Evolutionary conservation across 2,329 filamentous ascomycete species (phyloP), one percentile per base, ranked within the genome.

Genomic region (Penicillium sp.): DNA sequence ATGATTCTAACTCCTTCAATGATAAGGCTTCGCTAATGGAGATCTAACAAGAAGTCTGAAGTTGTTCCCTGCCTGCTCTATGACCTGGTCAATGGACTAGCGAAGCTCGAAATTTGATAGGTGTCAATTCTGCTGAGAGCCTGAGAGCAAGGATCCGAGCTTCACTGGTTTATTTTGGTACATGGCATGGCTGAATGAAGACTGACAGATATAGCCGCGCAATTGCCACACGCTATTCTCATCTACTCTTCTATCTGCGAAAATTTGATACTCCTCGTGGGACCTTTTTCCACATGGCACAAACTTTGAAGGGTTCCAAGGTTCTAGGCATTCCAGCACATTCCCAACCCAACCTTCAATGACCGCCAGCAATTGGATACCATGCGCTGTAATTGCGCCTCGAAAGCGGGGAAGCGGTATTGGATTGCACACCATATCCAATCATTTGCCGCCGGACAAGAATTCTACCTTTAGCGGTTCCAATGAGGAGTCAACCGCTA

Each of bases 281-380:
- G 20, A 26, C 26, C 28, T 18, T 27, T 24, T 34, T 20, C 43
- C 43, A 45, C 43, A 45, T 45, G 43, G 43, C 43, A 27, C 24
- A 23, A 36, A 27, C 20, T 16, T 22, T 35, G 16, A 14, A 26
- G 24, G 24, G 3, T 9, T 22, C 27, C 11, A 14, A 26, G 24
- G 24, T 3, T 9, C 24, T 8, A 9, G 8, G 27, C 34, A 38
- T 44, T 44, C 42, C 27, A 16, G 8, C 11, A 32, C n/a, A 20
- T 31, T 24, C 35, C n/a, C n/a, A n/a, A n/a, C n/a, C n/a, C n/a
- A n/a, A n/a, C n/a, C n/a, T n/a, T n/a, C n/a, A n/a, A n/a, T n/a
- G n/a, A n/a, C n/a, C n/a, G n/a, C n/a, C n/a, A n/a, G n/a, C n/a
- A n/a, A n/a, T n/a, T n/a, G n/a, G n/a, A n/a, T n/a, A n/a, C n/a